phyloP scores from a whole-genome alignment of 371 early-diverging fungal species.

The Syncephalastrum sp. region DNA sequence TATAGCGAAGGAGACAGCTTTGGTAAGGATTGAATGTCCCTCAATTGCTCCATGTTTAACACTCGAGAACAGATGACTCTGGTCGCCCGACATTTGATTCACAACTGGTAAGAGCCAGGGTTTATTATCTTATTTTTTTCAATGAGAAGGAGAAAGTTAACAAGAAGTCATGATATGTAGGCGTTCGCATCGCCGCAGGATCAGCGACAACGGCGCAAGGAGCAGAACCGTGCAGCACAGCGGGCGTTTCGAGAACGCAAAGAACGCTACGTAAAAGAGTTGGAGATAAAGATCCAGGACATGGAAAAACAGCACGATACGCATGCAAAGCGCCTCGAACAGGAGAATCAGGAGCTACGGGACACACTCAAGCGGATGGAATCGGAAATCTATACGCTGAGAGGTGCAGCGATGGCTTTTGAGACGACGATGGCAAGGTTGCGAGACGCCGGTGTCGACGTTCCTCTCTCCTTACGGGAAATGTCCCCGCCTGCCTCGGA shows the following conservation, averaged over 20 bases:
- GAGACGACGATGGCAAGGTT: slow-evolving; percentile 21
- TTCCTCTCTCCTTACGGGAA: slow-evolving; percentile 7
- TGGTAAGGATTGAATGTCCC: background rate
- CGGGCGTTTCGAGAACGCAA: slow-evolving; percentile 69
- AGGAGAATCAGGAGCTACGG: slow-evolving; percentile 23
- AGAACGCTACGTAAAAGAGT: slow-evolving; percentile 58
- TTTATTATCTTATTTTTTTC: background rate
- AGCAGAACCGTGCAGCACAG: slow-evolving; percentile 69
- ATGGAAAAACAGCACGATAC: slow-evolving; percentile 36
- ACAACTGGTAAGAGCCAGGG: slow-evolving; percentile 2
- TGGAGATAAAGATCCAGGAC: slow-evolving; percentile 58
- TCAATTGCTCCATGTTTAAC: background rate
- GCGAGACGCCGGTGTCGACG: slow-evolving; percentile 20
- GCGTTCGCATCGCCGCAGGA: slow-evolving; percentile 1
- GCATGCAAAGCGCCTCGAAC: slow-evolving; percentile 10
- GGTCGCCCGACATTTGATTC: background rate
- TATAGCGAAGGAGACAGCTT: slow-evolving; percentile 9
- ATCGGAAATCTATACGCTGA: slow-evolving; percentile 26
- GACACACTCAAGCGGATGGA: slow-evolving; percentile 19
- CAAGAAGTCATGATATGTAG: background rate
- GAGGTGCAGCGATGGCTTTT: slow-evolving; percentile 26
- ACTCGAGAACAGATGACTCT: slow-evolving; percentile 3
- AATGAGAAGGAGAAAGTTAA: slow-evolving; percentile 1
- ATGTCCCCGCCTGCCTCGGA: slow-evolving; percentile 12
- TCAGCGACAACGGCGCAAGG: slow-evolving; percentile 18